A percentile compares a stretch with the other conserved stretches of the same genome.
These are phyloP conservation scores for Beauveria caledonica DNA, from an alignment of 2,329 filamentous ascomycete species.

Conservation along the genomic window DNA sequence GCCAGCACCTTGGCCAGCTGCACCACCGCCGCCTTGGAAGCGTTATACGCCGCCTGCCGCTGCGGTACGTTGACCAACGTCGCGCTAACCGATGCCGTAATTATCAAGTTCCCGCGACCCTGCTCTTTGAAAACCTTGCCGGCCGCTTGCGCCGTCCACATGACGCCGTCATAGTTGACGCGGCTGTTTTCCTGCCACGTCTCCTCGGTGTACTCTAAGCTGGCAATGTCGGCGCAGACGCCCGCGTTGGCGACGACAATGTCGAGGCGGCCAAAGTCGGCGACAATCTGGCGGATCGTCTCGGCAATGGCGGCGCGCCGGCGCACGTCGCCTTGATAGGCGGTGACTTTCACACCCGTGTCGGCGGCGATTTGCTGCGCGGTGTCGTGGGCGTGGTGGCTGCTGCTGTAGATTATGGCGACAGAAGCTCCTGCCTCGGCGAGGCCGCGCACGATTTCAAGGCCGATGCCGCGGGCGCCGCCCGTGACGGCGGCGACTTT, in stretches of 20 bases:
- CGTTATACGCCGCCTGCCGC: constrained; percentile 58
- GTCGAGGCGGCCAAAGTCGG: constrained; percentile 18
- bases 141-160: constrained; percentile 19
- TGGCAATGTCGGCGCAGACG: constrained; percentile 17
- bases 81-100: constrained; percentile 18
- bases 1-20: constrained; percentile 47
- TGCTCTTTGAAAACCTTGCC: constrained; percentile 20
- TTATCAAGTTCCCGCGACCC: constrained; percentile 20
- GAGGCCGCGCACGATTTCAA: constrained; percentile 14
- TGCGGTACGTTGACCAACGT: constrained; percentile 19
- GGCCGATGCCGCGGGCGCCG: constrained; percentile 14
- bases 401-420: constrained; percentile 15
- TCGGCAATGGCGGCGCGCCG: constrained; percentile 15
- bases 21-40: constrained; percentile 53
- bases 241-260: constrained; percentile 24
- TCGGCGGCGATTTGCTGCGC: constrained; percentile 11
- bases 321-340: constrained; percentile 28
- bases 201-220: constrained; percentile 21
- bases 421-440: constrained; percentile 13
- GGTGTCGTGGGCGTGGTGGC: constrained; percentile 8
- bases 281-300: constrained; percentile 14
- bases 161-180: constrained; percentile 22
- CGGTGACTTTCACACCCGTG: constrained; percentile 19
- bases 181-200: constrained; percentile 19
- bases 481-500: constrained; percentile 10